Evolutionary conservation across 352 stramenopile genomes (phyloP), one percentile per base, ranked within the genome.

Genomic region (Pythium monospermum): DNA sequence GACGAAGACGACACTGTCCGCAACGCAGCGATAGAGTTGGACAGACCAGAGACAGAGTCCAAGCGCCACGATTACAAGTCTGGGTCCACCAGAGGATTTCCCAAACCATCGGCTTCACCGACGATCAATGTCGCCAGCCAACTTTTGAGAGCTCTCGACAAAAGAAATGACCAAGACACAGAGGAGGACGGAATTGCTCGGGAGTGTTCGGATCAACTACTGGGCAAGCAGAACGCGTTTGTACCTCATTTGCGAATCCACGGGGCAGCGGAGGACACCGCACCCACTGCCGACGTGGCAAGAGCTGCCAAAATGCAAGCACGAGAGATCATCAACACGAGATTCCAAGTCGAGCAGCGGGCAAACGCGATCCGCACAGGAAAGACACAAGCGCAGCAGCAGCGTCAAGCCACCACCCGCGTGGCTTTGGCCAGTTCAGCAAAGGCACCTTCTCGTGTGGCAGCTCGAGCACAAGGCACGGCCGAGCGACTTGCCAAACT

Each of bases 171-270:
- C 64, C 50, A 16, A n/a, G n/a, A n/a, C n/a, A n/a, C n/a, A n/a
- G n/a, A n/a, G n/a, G 56, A 73, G 25, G 44, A 76, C 18, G 57
- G 72, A 19, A 27, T 72, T 26, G 76, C 61, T 35, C 66, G 60
- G 0, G 66, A 78, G 23, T 88, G 72, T 19, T 73, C 61, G 3
- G 73, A 85, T 6, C 43, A 66, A 36, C 39, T 88, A n/a, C 57
- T 88, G 13, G 77, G 77, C 36, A 66, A 73, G 15, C 64, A 54
- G 16, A 88, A 88, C 22, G 73, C 62, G 10, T 88, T 86, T 45
- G 58, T 59, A 6, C 55, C 55, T 1, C 57, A 69, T 10, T 42
- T 71, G 8, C 53, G 54, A n/a, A n/a, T n/a, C n/a, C n/a, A n/a
- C n/a, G n/a, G n/a, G 19, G 48, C 40, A 0, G 25, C 22, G 21